Evolutionary conservation across 371 early-diverging fungal genomes (phyloP).

Genomic region (Mucor circinelloides): DNA sequence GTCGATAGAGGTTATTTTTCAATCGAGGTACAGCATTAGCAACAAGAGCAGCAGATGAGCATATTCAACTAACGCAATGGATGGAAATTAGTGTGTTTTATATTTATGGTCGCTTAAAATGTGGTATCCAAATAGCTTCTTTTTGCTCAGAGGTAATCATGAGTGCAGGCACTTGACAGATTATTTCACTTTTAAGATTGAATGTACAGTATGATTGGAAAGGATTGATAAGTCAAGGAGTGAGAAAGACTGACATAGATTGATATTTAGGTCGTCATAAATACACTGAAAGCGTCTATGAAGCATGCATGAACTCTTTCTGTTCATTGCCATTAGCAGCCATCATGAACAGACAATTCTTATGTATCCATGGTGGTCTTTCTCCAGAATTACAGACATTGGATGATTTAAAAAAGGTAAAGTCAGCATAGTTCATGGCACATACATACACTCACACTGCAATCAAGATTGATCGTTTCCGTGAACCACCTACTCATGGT

Average conservation of each 20-base stretch:
- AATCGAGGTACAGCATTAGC: slow-evolving; percentile 65
- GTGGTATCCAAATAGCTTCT: slow-evolving; percentile 92
- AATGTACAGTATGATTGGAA: slow-evolving; percentile 71
- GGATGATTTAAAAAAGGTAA: slow-evolving; percentile 91
- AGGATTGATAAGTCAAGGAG: not conserved
- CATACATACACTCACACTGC: not conserved
- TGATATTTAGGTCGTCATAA: slow-evolving; percentile 80
- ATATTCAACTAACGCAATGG: not conserved
- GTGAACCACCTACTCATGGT: slow-evolving; percentile 94
- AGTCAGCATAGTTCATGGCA: slow-evolving; percentile 36
- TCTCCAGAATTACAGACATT: slow-evolving; percentile 84
- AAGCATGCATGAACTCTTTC: slow-evolving; percentile 95
- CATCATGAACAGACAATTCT: slow-evolving; percentile 94
- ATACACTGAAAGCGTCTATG: slow-evolving; percentile 93
- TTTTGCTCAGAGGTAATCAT: slow-evolving; percentile 97
- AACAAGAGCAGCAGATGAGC: not conserved
- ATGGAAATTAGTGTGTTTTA: slow-evolving; percentile 73
- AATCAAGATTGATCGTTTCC: slow-evolving; percentile 85
- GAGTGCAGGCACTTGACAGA: slow-evolving; percentile 98
- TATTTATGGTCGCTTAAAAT: slow-evolving; percentile 92
- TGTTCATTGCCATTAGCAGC: slow-evolving; percentile 97
- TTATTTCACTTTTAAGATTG: slow-evolving; percentile 97
- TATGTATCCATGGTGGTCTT: slow-evolving; percentile 98
- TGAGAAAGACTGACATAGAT: not conserved
- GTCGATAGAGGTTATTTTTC: slow-evolving; percentile 98